Evolutionary conservation across 495 filamentous ascomycete genomes (phyloP).

Genomic region (Glonium stellatum): DNA sequence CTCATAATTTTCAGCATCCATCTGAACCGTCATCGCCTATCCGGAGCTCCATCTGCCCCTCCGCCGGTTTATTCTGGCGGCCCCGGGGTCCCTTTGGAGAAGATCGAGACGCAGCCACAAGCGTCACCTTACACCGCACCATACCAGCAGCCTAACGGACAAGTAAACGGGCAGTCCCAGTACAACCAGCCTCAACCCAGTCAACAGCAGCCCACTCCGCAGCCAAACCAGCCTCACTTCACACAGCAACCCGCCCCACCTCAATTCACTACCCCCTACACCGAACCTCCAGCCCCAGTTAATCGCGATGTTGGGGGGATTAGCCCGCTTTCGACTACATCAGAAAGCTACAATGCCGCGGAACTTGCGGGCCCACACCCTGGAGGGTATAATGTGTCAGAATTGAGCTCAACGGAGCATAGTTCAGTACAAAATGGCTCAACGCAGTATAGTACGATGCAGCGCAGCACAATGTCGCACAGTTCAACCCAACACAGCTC

Average conservation of each 20-base stretch:
- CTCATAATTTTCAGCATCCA: slow-evolving; percentile 13
- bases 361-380: slow-evolving; percentile 10
- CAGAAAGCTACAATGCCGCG: neutral
- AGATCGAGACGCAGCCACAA: slow-evolving; percentile 7
- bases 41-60: neutral
- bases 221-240: slow-evolving; percentile 5
- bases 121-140: neutral
- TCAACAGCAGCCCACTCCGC: neutral
- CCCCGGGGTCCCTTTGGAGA: slow-evolving; percentile 13
- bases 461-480: no score
- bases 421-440: neutral
- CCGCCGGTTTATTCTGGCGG: neutral
- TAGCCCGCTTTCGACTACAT: slow-evolving; percentile 11
- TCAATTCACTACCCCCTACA: neutral
- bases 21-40: slow-evolving; percentile 12
- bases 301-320: slow-evolving; percentile 10
- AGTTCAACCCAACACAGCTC: no score
- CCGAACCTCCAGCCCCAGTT: slow-evolving; percentile 12
- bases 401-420: neutral
- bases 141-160: slow-evolving; percentile 3
- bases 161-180: slow-evolving; percentile 6
- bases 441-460: neutral
- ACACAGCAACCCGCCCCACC: slow-evolving; percentile 1
- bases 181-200: neutral
- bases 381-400: slow-evolving; percentile 2